Base-by-base conservation (phyloP, 2,329 filamentous ascomycete species). In the Colletotrichum sp. region DNA sequence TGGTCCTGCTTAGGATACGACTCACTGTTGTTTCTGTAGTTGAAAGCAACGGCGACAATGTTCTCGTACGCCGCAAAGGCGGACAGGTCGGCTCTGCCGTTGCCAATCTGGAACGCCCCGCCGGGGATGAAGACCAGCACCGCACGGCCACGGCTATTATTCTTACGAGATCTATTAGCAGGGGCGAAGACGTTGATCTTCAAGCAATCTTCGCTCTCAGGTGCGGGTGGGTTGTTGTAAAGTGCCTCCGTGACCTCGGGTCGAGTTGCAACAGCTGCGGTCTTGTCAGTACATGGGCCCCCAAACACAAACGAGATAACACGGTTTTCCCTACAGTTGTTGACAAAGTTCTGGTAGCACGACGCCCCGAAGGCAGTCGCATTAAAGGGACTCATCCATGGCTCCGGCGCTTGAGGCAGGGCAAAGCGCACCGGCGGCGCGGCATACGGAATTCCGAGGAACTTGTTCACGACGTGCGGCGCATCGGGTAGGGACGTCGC, bases 371-470 rank as follows among this genome's bases (percentile, higher is more conserved):
- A 72, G 2, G 24, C 44, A 3, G 71, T 59, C 9, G 71, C 34
- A 2, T 72, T 49, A 0, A 67, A 30, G 10, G 34, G 24, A 2
- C 8, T 49, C 7, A 39, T 60, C 71, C 71, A 72, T n/a, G 71
- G 32, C 12, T 13, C 44, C 0, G 71, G 63, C 10, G 71, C 24
- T 3, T 57, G n/a, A 6, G 68, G 68, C 9, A 71, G 26, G 0
- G 68, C 57, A 9, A 71, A 71, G 0, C 68, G 57, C 0, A 18
- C 68, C n/a, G 91, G 91, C 28, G 90, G 88, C 72, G 90, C 87
- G 3, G 90, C 91, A 80, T 90, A 93, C 0, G 90, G 91, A 18
- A 93, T 82, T 55, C 82, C 84, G 32, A 84, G 80, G 79, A 90
- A 91, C 70, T 87, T 84, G 74, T 91, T 65, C 68, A 71, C 68